phyloP scores from a whole-genome alignment of 169 alveolate species.

The Plasmodium vivax region DNA sequence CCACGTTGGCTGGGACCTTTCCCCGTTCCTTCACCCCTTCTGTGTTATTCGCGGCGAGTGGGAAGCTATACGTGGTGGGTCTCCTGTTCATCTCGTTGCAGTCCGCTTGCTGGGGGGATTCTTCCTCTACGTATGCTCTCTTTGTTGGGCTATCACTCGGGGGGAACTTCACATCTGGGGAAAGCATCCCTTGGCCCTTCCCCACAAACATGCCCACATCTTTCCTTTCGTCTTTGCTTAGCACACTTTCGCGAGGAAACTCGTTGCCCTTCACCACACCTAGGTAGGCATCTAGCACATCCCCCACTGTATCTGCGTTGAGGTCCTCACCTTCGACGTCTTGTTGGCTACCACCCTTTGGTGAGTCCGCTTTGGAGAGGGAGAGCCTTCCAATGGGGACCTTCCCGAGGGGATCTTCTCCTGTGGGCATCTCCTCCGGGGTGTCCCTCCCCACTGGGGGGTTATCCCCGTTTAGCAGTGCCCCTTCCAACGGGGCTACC shows the following conservation, averaged over 20 bases:
- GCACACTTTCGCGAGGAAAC: neutral
- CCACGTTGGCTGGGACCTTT: neutral
- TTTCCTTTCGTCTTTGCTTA: neutral
- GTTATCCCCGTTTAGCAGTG: neutral
- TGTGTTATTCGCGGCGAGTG: neutral
- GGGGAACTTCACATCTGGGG: neutral
- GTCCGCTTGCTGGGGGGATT: neutral
- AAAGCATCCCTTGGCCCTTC: neutral
- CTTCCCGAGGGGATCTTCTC: neutral
- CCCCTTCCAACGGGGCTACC: neutral
- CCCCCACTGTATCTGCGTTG: neutral
- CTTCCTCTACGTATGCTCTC: neutral
- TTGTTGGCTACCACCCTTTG: neutral
- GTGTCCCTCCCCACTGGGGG: neutral
- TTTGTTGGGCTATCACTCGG: neutral
- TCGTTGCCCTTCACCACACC: neutral
- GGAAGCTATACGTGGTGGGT: slow-evolving; percentile 11
- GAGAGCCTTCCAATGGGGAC: neutral
- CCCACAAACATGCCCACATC: neutral
- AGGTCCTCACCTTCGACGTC: neutral
- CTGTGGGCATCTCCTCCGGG: neutral
- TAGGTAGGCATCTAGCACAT: neutral
- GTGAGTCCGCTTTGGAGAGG: neutral
- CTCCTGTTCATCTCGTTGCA: neutral
- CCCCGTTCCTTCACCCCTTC: neutral